These are phyloP conservation scores for Zychaea mexicana DNA, from an alignment of 371 early-diverging fungal genomes.

Conservation along the genomic window DNA sequence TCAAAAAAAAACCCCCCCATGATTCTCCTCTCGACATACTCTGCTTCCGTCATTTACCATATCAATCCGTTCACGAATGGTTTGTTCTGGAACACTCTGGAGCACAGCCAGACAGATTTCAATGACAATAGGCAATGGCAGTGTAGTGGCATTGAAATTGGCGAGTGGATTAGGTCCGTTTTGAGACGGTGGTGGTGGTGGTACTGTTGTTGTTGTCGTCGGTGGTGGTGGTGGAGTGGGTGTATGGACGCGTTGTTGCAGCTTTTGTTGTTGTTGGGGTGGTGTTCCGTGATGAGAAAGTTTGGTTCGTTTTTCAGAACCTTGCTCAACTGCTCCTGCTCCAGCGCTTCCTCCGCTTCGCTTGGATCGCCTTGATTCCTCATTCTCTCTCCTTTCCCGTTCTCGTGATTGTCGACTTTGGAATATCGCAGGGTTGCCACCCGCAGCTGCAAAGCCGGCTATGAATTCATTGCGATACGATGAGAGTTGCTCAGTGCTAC, in stretches of 20 bases:
- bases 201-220: neutral
- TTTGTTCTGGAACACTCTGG: conserved; percentile 36
- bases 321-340: neutral
- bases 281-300: neutral
- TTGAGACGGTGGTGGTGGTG: neutral
- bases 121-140: conserved; percentile 38
- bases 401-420: conserved; percentile 22
- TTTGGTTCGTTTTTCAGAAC: conserved; percentile 22
- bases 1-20: neutral
- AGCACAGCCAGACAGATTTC: conserved; percentile 42
- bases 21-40: too few species aligned
- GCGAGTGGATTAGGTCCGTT: conserved; percentile 21
- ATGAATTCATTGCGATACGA: conserved; percentile 34
- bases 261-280: neutral
- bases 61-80: conserved; percentile 27
- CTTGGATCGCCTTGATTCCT: conserved; percentile 18
- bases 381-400: conserved; percentile 21
- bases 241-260: too few species aligned
- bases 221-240: conserved; percentile 10
- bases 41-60: conserved; percentile 20
- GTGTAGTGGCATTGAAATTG: conserved; percentile 39
- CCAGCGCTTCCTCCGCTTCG: neutral
- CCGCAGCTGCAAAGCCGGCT: conserved; percentile 34
- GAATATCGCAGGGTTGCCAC: conserved; percentile 49
- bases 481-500: conserved; percentile 34